These are phyloP conservation scores for Mitragyna speciosa DNA, from an alignment of 257 asterid species.

Conservation along the genomic window DNA sequence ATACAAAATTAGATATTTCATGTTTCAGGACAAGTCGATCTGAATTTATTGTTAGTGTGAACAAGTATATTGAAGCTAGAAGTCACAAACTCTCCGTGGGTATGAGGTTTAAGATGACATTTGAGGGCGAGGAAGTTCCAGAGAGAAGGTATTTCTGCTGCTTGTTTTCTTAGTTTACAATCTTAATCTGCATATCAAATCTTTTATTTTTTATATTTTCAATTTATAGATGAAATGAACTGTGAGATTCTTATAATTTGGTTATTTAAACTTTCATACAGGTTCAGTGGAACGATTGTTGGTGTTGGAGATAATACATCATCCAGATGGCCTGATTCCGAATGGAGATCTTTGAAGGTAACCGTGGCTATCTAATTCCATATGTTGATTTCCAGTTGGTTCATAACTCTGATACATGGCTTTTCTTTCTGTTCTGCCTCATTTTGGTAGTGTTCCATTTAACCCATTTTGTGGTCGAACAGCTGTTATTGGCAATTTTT, in stretches of 20 bases:
- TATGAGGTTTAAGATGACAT: slow-evolving; percentile 97
- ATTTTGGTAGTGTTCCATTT: neutral
- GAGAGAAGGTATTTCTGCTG: slow-evolving; percentile 76
- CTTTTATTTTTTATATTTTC: neutral
- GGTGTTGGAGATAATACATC: slow-evolving; percentile 68
- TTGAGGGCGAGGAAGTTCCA: slow-evolving; percentile 98
- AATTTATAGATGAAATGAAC: neutral
- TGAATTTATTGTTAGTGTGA: slow-evolving; percentile 77
- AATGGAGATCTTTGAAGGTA: slow-evolving; percentile 96
- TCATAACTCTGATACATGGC: neutral
- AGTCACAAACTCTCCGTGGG: slow-evolving; percentile 86
- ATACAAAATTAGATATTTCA: neutral
- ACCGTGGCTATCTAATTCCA: slow-evolving; percentile 4
- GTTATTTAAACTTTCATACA: slow-evolving; percentile 33
- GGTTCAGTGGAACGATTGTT: slow-evolving; percentile 97
- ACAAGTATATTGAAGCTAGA: slow-evolving; percentile 91
- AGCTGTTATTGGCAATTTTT: no score
- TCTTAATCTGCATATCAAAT: neutral
- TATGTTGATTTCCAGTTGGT: neutral
- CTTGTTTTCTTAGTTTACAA: neutral
- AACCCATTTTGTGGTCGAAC: no score
- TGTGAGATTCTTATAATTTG: slow-evolving; percentile 4
- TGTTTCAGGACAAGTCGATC: slow-evolving; percentile 86
- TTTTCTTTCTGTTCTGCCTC: neutral
- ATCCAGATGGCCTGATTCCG: slow-evolving; percentile 87